Evolutionary conservation across 768 basidiomycete genomes (phyloP).

Genomic region (Macrolepiota fuliginosa): DNA sequence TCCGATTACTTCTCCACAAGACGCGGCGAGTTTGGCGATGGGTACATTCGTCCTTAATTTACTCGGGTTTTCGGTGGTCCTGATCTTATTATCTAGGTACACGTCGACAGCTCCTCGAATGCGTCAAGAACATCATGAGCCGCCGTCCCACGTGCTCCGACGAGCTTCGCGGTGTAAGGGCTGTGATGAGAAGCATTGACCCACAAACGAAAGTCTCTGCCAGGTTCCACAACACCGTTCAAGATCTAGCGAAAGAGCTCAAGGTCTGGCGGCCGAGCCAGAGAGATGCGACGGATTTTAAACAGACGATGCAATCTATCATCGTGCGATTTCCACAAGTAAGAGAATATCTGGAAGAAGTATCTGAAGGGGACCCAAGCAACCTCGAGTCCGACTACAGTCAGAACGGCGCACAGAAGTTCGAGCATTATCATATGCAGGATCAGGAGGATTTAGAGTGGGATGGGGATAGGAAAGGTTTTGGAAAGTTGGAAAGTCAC

Average conservation of each 20-base stretch:
- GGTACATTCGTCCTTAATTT: background rate
- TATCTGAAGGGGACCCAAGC: background rate
- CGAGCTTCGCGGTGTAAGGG: background rate
- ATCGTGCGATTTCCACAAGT: background rate
- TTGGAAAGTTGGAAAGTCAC: background rate
- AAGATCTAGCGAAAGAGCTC: background rate
- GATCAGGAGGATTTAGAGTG: background rate
- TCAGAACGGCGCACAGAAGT: background rate
- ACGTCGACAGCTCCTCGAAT: slow-evolving; percentile 4
- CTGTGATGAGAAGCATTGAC: background rate
- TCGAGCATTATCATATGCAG: background rate
- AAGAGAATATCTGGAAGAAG: background rate
- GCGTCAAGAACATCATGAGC: background rate
- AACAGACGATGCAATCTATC: background rate
- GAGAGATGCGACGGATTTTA: background rate
- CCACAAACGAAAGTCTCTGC: background rate
- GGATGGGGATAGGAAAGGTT: background rate
- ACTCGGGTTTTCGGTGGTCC: background rate
- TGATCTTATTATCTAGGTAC: background rate
- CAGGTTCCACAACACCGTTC: background rate
- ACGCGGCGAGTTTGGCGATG: background rate
- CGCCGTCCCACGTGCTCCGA: background rate
- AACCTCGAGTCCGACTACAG: background rate
- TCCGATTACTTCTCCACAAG: background rate
- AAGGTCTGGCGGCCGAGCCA: background rate